Evolutionary conservation across 208 protist genomes (phyloP), one percentile per base, ranked within the genome.

Genomic region (Strigomonas galati): DNA sequence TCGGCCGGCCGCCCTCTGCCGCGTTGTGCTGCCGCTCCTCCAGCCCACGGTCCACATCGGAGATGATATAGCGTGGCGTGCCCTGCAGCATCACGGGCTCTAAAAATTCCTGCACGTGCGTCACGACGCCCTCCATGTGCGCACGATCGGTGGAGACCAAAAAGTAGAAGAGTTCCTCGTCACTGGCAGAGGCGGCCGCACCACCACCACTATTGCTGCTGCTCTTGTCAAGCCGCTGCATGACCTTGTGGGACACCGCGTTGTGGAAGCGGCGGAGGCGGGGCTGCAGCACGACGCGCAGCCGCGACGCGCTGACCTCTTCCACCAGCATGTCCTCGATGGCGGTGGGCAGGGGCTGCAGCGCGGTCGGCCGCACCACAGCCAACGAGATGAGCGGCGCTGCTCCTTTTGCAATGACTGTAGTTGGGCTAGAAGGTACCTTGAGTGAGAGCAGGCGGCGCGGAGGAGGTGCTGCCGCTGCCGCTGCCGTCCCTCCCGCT

Each of bases 241-340:
- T 19, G 19, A 60, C 31, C 17, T 5, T 0, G 14, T 26, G 43
- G 12, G 49, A 46, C n/a, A 66, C 31, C 4, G 66, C 52, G 52
- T 56, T 65, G 23, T 76, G 65, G 51, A 88, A 91, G 48, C 78
- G 74, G 9, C 83, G 75, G 19, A 93, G 72, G 12, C 81, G 72
- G 0, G 87, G 90, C 71, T 95, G 87, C 51, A 95, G 79, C 3
- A 93, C 86, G 28, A 95, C 82, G n/a, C 82, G 82, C 59, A 95
- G 72, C 2, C 72, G 72, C 37, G 81, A 84, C 10, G 90, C 75
- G 24, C 35, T 65, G 57, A 84, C 79, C 65, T 95, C 90, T 68
- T 93, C 87, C 15, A 19, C 26, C 7, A 95, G 69, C 74, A 93
- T 80, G 40, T 58, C 60, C 61, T 79, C 71, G 21, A 95, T 74